phyloP scores from a whole-genome alignment of 2,329 filamentous ascomycete genomes.

The Aureobasidium sp. region DNA sequence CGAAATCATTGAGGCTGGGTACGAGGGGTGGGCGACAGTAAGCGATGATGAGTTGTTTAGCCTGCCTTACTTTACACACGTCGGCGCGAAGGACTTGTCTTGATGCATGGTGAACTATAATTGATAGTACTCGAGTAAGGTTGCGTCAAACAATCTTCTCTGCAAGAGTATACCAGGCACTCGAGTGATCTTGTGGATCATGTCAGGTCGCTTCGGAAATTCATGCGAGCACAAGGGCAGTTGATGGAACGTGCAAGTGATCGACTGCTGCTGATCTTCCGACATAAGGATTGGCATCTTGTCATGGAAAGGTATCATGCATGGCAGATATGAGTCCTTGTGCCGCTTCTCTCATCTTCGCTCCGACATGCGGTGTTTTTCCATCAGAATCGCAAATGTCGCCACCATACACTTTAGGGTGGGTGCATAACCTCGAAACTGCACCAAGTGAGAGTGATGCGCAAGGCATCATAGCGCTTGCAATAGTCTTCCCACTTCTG shows the following conservation, averaged over 20 bases:
- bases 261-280: background rate
- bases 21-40: background rate
- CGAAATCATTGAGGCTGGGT: background rate
- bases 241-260: background rate
- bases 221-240: background rate
- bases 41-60: background rate
- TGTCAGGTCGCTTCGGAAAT: background rate
- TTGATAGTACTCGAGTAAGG: background rate
- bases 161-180: background rate
- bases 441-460: background rate
- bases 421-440: background rate
- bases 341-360: background rate
- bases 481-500: background rate
- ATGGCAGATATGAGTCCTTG: background rate
- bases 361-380: background rate
- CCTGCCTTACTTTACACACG: background rate
- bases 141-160: background rate
- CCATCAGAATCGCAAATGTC: background rate
- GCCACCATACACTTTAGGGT: background rate
- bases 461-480: background rate
- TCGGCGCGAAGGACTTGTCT: background rate
- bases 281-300: background rate
- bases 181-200: background rate
- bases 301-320: background rate
- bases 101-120: background rate